A percentile compares a stretch with the other conserved stretches of the same genome.
phyloP scores from a whole-genome alignment of 148 eudicot genomes.

The Oxyria digyna region DNA sequence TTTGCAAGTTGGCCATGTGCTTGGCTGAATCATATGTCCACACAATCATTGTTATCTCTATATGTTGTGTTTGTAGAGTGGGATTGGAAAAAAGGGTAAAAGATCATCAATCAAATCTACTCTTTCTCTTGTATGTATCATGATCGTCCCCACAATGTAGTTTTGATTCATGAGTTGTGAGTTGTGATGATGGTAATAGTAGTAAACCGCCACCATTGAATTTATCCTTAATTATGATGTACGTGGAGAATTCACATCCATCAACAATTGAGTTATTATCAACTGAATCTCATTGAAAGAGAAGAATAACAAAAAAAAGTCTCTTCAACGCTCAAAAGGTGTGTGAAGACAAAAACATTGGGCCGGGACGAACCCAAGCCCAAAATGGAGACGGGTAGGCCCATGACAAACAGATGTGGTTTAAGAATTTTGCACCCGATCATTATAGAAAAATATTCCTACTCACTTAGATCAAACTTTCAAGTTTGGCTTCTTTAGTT shows the following conservation, averaged over 20 bases:
- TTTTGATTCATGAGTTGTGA: background rate
- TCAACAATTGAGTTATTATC: background rate
- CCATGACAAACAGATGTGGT: background rate
- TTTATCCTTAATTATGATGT: background rate
- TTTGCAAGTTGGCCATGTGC: background rate
- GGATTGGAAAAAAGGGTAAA: background rate
- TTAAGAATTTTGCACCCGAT: too few species aligned
- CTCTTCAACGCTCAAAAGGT: too few species aligned
- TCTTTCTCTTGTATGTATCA: background rate
- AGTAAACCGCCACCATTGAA: background rate
- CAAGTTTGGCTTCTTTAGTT: too few species aligned
- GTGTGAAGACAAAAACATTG: background rate
- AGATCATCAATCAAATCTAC: conserved; percentile 1
- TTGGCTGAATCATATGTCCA: background rate
- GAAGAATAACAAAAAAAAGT: background rate
- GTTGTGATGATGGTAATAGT: background rate
- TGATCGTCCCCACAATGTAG: background rate
- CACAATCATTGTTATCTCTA: background rate
- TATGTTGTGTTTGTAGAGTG: background rate
- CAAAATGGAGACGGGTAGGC: background rate
- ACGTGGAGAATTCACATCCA: background rate
- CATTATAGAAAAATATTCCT: too few species aligned
- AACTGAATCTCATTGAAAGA: background rate
- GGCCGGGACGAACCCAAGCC: background rate
- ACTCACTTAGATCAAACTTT: too few species aligned